A percentile compares a stretch with the other conserved stretches of the same genome.
These are phyloP conservation scores for Neobulgaria alba DNA, from an alignment of 2,329 filamentous ascomycete species.

Conservation along the genomic window DNA sequence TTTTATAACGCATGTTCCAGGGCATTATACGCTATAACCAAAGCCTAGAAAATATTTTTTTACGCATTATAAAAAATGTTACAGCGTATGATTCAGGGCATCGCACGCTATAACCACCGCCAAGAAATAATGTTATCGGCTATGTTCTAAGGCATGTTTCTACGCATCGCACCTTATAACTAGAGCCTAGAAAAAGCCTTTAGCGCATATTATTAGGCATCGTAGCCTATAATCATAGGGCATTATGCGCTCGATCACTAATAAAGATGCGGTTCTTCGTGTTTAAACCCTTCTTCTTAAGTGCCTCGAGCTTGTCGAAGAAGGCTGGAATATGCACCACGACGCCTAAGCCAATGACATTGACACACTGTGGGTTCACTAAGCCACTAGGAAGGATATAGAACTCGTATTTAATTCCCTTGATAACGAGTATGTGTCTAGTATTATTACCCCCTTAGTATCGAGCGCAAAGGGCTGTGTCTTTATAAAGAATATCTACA, in stretches of 20 bases:
- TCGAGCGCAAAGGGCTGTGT: slow-evolving; percentile 7
- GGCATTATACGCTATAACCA: too few species aligned
- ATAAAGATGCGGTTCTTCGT: slow-evolving; percentile 53
- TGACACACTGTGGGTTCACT: slow-evolving; percentile 60
- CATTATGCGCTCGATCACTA: slow-evolving; percentile 36
- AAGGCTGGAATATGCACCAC: slow-evolving; percentile 60
- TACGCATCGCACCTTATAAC: too few species aligned
- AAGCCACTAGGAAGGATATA: slow-evolving; percentile 60
- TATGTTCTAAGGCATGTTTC: too few species aligned
- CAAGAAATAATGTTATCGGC: too few species aligned
- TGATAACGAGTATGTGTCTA: slow-evolving; percentile 35
- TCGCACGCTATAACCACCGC: too few species aligned
- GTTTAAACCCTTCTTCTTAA: slow-evolving; percentile 52
- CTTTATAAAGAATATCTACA: slow-evolving; percentile 40
- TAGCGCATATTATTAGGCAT: too few species aligned
- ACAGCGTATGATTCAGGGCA: too few species aligned
- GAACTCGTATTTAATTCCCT: slow-evolving; percentile 37
- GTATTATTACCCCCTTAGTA: slow-evolving; percentile 42
- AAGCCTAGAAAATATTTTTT: too few species aligned
- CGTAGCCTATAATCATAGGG: too few species aligned
- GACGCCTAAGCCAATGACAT: slow-evolving; percentile 63
- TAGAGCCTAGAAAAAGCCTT: too few species aligned
- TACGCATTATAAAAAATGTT: too few species aligned
- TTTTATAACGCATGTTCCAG: too few species aligned
- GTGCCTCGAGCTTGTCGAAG: slow-evolving; percentile 54